phyloP scores from a whole-genome alignment of 257 asterid genomes.

The Prunella vulgaris region DNA sequence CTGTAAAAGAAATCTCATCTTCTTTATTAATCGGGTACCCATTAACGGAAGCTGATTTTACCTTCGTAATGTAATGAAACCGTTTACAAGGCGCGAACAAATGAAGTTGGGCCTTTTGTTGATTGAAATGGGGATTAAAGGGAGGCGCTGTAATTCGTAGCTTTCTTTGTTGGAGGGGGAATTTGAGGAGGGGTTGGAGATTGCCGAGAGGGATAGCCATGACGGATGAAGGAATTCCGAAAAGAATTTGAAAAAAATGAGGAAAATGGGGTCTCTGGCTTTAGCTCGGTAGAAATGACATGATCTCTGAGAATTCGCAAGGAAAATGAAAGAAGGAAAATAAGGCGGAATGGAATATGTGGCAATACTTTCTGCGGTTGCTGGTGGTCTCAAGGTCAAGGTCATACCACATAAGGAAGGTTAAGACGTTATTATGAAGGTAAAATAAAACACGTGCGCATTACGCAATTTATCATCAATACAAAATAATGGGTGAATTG shows the following conservation, averaged over 20 bases:
- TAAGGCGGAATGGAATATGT: background rate
- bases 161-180: slow-evolving; percentile 24
- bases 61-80: slow-evolving; percentile 31
- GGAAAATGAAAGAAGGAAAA: background rate
- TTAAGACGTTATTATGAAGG: background rate
- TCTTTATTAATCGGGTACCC: slow-evolving; percentile 44
- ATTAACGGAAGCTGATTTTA: slow-evolving; percentile 47
- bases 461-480: too few species aligned
- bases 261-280: background rate
- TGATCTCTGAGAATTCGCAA: background rate
- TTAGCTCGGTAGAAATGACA: background rate
- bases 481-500: too few species aligned
- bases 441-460: too few species aligned
- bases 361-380: background rate
- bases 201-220: slow-evolving; percentile 41
- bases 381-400: slow-evolving; percentile 5
- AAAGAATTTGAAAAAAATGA: background rate
- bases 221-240: slow-evolving; percentile 9
- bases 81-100: slow-evolving; percentile 19
- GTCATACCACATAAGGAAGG: slow-evolving; percentile 5
- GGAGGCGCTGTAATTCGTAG: slow-evolving; percentile 10
- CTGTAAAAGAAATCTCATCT: slow-evolving; percentile 13
- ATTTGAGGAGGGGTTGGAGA: slow-evolving; percentile 31
- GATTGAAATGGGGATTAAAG: slow-evolving; percentile 12
- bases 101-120: slow-evolving; percentile 19